A percentile compares a stretch with the other conserved stretches of the same genome.
These are phyloP conservation scores for Daldinia caldariorum DNA, from an alignment of 495 filamentous ascomycete species.

Conservation along the genomic window DNA sequence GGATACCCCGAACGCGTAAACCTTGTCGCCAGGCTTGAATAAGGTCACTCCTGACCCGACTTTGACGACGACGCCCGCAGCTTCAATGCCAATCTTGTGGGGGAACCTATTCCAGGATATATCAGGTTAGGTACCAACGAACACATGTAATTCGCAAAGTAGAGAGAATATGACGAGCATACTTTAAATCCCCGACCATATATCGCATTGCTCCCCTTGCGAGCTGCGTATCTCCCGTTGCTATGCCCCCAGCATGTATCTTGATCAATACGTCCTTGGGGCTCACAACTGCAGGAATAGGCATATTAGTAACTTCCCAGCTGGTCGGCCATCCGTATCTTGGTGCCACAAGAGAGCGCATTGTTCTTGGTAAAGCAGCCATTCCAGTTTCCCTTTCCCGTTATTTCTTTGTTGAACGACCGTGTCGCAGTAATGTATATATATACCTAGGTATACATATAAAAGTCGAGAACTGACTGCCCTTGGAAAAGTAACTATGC, in stretches of 20 bases:
- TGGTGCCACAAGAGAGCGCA: constrained; percentile 59
- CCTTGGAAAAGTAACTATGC: too few relatives aligned
- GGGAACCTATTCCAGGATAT: constrained; percentile 29
- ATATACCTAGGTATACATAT: not conserved
- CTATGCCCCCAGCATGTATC: constrained; percentile 60
- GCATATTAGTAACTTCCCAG: constrained; percentile 57
- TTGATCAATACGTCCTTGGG: constrained; percentile 61
- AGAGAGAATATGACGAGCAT: constrained; percentile 2
- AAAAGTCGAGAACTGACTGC: too few relatives aligned
- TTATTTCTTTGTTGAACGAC: not conserved
- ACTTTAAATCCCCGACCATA: constrained; percentile 34
- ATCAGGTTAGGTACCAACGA: constrained; percentile 1
- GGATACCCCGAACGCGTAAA: constrained; percentile 52
- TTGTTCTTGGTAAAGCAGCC: constrained; percentile 47
- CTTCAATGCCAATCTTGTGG: constrained; percentile 43
- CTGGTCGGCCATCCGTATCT: constrained; percentile 54
- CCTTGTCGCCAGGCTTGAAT: constrained; percentile 62
- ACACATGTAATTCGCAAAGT: not conserved
- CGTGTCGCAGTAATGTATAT: not conserved
- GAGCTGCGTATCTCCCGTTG: constrained; percentile 62
- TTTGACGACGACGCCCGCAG: constrained; percentile 57
- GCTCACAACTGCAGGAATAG: constrained; percentile 52
- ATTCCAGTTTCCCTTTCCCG: constrained; percentile 1
- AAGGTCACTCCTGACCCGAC: constrained; percentile 54
- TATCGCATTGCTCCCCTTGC: constrained; percentile 44